phyloP scores from a whole-genome alignment of 257 asterid genomes.

The Apocynum venetum region DNA sequence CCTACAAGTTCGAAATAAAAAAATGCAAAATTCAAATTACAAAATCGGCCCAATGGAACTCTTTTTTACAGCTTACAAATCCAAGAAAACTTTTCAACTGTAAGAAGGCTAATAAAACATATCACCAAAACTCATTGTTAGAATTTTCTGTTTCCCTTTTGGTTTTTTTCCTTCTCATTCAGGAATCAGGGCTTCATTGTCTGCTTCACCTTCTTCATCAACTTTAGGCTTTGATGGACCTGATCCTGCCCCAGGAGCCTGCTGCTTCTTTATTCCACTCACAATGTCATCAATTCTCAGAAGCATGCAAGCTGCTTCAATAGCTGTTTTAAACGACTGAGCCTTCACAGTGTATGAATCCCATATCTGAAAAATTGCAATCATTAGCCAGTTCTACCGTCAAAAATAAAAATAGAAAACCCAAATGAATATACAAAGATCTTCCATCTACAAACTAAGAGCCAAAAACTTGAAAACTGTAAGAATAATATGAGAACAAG shows the following conservation, averaged over 20 bases:
- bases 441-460: background rate
- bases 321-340: conserved; percentile 91
- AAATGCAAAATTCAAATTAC: background rate
- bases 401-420: background rate
- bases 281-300: conserved; percentile 91
- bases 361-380: conserved; percentile 60
- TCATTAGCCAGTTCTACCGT: background rate
- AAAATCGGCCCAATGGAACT: background rate
- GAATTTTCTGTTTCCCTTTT: background rate
- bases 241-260: conserved; percentile 66
- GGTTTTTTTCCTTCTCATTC: conserved; percentile 38
- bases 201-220: conserved; percentile 83
- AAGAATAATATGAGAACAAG: too few species aligned
- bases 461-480: background rate
- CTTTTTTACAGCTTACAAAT: conserved; percentile 13
- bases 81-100: background rate
- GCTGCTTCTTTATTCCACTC: conserved; percentile 90
- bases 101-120: background rate
- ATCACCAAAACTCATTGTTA: background rate
- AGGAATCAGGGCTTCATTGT: conserved; percentile 77
- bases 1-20: background rate
- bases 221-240: conserved; percentile 67
- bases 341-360: conserved; percentile 92
- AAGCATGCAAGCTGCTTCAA: conserved; percentile 97
- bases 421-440: background rate